Percentiles rank a stretch among this genome's conserved stretches.
Evolutionary conservation across 768 basidiomycete species (phyloP).

Genomic region (Tricholoma sp.): DNA sequence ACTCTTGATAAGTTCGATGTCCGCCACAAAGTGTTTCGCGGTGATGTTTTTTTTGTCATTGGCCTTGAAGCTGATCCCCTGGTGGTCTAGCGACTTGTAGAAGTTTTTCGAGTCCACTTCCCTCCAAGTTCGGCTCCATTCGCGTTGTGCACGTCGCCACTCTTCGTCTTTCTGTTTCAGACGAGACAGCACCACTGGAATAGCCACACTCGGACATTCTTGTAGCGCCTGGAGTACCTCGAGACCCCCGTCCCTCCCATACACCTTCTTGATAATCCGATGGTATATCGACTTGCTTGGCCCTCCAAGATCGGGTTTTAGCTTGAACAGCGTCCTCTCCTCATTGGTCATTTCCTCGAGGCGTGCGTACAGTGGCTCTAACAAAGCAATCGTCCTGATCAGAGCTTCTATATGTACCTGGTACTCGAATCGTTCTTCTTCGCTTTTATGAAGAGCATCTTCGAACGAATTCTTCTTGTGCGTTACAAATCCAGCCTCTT

Average conservation of each 20-base stretch:
- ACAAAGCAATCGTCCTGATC: slow-evolving; percentile 80
- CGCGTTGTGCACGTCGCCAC: slow-evolving; percentile 90
- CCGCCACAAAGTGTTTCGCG: slow-evolving; percentile 73
- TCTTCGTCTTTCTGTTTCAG: slow-evolving; percentile 95
- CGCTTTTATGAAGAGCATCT: slow-evolving; percentile 92
- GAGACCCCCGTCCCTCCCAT: slow-evolving; percentile 70
- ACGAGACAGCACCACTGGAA: slow-evolving; percentile 86
- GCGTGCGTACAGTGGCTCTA: slow-evolving; percentile 82
- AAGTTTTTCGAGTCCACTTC: slow-evolving; percentile 97
- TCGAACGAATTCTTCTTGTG: slow-evolving; percentile 98
- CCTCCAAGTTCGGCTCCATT: slow-evolving; percentile 96
- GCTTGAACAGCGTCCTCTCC: slow-evolving; percentile 74
- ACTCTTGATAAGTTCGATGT: slow-evolving; percentile 68
- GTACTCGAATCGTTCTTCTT: slow-evolving; percentile 98
- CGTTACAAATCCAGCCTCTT: slow-evolving; percentile 89
- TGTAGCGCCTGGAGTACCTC: slow-evolving; percentile 86
- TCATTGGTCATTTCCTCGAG: slow-evolving; percentile 88
- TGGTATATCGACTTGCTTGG: slow-evolving; percentile 84
- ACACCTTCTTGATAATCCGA: slow-evolving; percentile 90
- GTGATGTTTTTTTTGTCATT: slow-evolving; percentile 95
- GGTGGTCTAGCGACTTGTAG: slow-evolving; percentile 96
- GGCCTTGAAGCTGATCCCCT: slow-evolving; percentile 89
- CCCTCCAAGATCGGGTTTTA: slow-evolving; percentile 88
- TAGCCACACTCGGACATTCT: slow-evolving; percentile 84
- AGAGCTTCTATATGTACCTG: slow-evolving; percentile 94